Evolutionary conservation across 768 basidiomycete species (phyloP), one percentile per base, ranked within the genome.

Genomic region (Suillus subluteus): DNA sequence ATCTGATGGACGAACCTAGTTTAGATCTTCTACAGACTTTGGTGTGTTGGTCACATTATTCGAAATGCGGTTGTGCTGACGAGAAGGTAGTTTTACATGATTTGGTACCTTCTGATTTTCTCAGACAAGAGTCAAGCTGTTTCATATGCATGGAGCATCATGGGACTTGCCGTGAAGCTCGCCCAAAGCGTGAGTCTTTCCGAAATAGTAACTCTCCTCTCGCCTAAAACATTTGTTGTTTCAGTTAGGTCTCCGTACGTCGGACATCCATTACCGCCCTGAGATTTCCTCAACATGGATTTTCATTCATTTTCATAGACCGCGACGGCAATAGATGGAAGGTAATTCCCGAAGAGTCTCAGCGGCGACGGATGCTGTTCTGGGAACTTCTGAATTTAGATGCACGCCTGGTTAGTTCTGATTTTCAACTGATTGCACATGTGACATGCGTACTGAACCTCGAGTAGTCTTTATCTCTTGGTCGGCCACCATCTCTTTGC

Each of bases 381-480:
- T 92, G 91, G 91, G 89, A 91, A 75, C 79, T 91, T 69, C 81
- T 91, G 63, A 88, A 88, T 73, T 78, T 91, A 75, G 91, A 92
- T 71, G 78, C 80, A 58, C 88, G 88, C 66, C 81, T 90, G 52
- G 89, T 91, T 83, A 81, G 89, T 69, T 67, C 59, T 37, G 41
- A 63, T 32, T 43, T 70, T 41, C 30, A 12, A 4, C 13, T 66
- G 62, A 68, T 62, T 70, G 41, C 18, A 13, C 12, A 61, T 67
- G 68, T 74, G 30, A 66, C 40, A 32, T 63, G 9, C 6, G 40
- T 54, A n/a, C 62, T 63, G 69, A 66, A 71, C 67, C 61, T 62
- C 43, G 55, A 44, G 41, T 44, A 91, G 90, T 87, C 87, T 64
- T 79, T 91, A 40, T 90, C 89, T 64, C 84, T 91, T 21, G 88